phyloP scores from a whole-genome alignment of 2,329 filamentous ascomycete species.

The Colletotrichum karsti region DNA sequence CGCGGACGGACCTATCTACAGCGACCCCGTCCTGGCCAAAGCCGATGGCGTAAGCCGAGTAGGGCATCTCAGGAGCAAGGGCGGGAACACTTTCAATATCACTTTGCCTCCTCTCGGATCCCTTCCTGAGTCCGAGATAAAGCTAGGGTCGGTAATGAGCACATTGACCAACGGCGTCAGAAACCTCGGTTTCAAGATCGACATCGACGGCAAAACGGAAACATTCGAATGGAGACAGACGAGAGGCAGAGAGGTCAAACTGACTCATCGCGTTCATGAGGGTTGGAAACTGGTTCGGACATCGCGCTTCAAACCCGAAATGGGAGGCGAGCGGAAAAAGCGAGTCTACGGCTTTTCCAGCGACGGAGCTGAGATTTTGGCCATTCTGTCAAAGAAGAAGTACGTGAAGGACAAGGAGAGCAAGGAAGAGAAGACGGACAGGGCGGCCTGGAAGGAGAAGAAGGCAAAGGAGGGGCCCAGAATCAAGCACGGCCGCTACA shows the following conservation, averaged over 20 bases:
- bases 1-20: not conserved
- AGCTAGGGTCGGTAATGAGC: not conserved
- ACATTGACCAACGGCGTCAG: not conserved
- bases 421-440: too few species aligned
- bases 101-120: not conserved
- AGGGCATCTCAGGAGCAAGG: too few species aligned
- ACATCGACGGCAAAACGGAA: not conserved
- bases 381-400: conserved; percentile 8
- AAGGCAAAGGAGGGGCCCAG: not conserved
- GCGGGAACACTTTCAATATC: not conserved
- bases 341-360: not conserved
- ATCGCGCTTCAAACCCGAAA: not conserved
- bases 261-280: too few species aligned
- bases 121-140: not conserved
- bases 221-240: not conserved
- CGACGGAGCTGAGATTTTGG: conserved; percentile 17
- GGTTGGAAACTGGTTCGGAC: not conserved
- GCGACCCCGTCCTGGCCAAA: not conserved
- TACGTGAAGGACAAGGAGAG: too few species aligned
- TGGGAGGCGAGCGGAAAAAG: not conserved
- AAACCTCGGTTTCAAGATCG: not conserved
- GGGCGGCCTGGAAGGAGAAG: too few species aligned
- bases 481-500: not conserved
- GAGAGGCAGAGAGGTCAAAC: not conserved
- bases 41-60: not conserved